Base-by-base conservation (phyloP, 768 basidiomycete genomes). In the Tylopilus balloui region DNA sequence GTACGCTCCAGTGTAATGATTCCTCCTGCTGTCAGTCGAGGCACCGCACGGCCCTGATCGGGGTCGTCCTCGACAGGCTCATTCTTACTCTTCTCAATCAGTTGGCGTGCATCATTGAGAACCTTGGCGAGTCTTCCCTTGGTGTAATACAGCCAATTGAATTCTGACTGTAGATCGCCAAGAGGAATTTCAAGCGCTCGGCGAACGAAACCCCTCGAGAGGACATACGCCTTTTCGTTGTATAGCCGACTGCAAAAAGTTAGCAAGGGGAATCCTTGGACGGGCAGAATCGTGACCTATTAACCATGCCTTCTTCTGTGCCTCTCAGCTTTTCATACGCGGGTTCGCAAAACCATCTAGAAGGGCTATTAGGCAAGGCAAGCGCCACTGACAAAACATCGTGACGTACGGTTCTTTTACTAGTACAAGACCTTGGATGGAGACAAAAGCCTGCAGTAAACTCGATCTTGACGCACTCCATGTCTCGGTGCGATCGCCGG, bases 291-390 rank as follows among this genome's bases (percentile, higher is more conserved):
- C 11, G 70, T 45, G 41, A 86, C 83, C 88, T 91, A 61, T 92
- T 94, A 45, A 93, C 81, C 40, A 75, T 86, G 27, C 90, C 93
- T 64, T 96, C 93, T 55, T 86, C 83, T 0, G 93, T 95, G 2
- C 92, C 91, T 53, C 90, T 78, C 35, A 95, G 72, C 61, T 93
- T 96, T 61, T 95, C 93, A 60, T 87, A 96, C 0, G 91, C 91
- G 21, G 93, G 93, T 63, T 97, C 92, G 57, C 88, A 92, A 62
- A 84, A 93, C 86, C 85, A 91, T 49, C 87, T 90, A 55, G 14
- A 53, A 12, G 49, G 31, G 39, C 23, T 37, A 50, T 37, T 2
- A 34, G n/a, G 17, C 34, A 6, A 50, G 44, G 42, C 9, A 47
- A 48, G n/a, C n/a, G 47, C 17, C 32, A 37, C 36, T 10, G 24